Evolutionary conservation across 208 protist genomes (phyloP).

Genomic region (Strigomonas galati): DNA sequence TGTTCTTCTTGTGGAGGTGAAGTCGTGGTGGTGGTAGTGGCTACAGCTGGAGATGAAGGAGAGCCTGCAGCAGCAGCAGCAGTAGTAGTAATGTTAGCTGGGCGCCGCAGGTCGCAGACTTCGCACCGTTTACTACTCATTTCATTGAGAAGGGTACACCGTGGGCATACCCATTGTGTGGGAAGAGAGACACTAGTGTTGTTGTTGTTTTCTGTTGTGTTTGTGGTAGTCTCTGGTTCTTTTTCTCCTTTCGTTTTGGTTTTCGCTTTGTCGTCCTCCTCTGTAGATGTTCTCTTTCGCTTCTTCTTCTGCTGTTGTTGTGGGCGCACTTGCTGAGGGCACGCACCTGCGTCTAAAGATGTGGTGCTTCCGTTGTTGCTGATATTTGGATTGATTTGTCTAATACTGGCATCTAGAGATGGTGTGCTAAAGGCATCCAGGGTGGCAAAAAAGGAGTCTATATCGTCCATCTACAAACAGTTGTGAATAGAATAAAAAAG

Average conservation of each 20-base stretch:
- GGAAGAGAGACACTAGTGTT: background rate
- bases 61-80: background rate
- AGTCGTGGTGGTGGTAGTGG: background rate
- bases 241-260: too few species aligned
- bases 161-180: slow-evolving; percentile 21
- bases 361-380: slow-evolving; percentile 9
- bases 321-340: background rate
- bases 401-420: slow-evolving; percentile 18
- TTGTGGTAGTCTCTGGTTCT: background rate
- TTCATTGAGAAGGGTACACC: slow-evolving; percentile 30
- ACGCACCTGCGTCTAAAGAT: background rate
- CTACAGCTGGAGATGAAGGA: background rate
- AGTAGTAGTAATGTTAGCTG: background rate
- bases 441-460: slow-evolving; percentile 53
- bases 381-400: slow-evolving; percentile 25
- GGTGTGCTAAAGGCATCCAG: slow-evolving; percentile 45
- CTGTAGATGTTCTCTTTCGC: background rate
- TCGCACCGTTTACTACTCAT: background rate
- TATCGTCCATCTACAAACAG: slow-evolving; percentile 34
- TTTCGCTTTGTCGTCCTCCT: background rate
- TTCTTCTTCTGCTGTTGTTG: background rate
- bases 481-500: background rate
- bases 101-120: slow-evolving; percentile 13
- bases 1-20: background rate
- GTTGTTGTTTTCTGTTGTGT: slow-evolving; percentile 1